phyloP scores from a whole-genome alignment of 768 basidiomycete genomes.

The Termitomyces sp. region DNA sequence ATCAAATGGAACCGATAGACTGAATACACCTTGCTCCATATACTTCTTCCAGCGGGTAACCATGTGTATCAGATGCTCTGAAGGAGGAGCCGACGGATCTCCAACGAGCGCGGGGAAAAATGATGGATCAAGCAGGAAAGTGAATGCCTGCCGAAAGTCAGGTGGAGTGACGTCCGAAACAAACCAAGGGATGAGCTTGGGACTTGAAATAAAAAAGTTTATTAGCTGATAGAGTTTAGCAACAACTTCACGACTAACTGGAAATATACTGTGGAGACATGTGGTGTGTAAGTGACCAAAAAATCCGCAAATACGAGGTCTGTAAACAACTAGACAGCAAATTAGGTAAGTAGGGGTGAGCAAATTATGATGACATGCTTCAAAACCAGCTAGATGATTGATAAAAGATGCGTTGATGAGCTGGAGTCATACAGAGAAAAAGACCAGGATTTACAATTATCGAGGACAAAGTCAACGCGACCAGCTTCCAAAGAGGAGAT shows the following conservation, averaged over 20 bases:
- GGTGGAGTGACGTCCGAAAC: slow-evolving; percentile 90
- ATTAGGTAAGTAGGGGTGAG: not conserved
- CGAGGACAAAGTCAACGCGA: slow-evolving; percentile 82
- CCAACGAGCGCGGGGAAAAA: slow-evolving; percentile 47
- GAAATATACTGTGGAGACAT: slow-evolving; percentile 78
- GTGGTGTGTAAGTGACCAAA: slow-evolving; percentile 83
- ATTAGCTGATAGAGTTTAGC: not conserved
- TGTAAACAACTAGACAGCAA: slow-evolving; percentile 69
- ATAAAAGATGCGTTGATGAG: not conserved
- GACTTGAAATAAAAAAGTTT: slow-evolving; percentile 38
- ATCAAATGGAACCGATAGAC: slow-evolving; percentile 60
- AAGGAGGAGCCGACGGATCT: slow-evolving; percentile 4
- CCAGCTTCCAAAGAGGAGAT: slow-evolving; percentile 49
- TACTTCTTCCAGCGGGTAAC: slow-evolving; percentile 70
- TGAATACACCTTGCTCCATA: slow-evolving; percentile 65
- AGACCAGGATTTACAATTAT: slow-evolving; percentile 61
- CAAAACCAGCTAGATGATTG: slow-evolving; percentile 70
- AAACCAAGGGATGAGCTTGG: slow-evolving; percentile 96
- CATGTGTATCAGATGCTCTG: slow-evolving; percentile 50
- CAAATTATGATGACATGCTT: slow-evolving; percentile 39
- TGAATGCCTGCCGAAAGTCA: slow-evolving; percentile 67
- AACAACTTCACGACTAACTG: slow-evolving; percentile 52
- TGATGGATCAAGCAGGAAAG: slow-evolving; percentile 51
- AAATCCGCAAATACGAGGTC: slow-evolving; percentile 94
- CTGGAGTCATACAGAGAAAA: not conserved